Base-by-base conservation (phyloP, 257 asterid species). In the Solanum corneliomulleri region DNA sequence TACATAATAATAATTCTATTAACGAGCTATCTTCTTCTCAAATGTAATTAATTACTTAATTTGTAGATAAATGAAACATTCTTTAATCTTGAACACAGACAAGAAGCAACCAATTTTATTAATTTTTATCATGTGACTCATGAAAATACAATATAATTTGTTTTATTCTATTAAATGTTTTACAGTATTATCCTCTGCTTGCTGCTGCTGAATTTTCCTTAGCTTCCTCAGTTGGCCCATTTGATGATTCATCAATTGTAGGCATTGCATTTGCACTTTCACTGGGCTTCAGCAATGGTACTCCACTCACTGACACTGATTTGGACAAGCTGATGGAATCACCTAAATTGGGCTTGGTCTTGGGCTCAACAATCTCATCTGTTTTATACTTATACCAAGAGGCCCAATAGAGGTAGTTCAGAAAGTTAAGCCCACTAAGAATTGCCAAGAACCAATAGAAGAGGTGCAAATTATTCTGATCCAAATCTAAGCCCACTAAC, bases 401-500 rank as follows among this genome's bases (percentile, higher is more conserved):
- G 27, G 98, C 95, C 94, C 98, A 96, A 11, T 64, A 95, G 0
- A 96, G 88, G 42, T 94, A 96, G 83, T 93, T 93, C n/a, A 92
- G 74, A 86, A 96, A 95, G 47, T 96, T 96, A 4, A 95, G 88
- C 6, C 87, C 85, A 37, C 98, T 95, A 85, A 96, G 92, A 35
- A 93, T 84, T 0, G 98, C 98, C 95, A 96, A 89, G 87, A 95
- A 95, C 99, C 98, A 96, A 64, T 90, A 95, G 87, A 95, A 96
- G 25, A 88, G 71, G 33, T 93, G 42, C 95, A 96, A 90, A 11
- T 91, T 88, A 82, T 91, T 94, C 86, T 39, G 80, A 62, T 96
- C 94, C 91, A 96, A 80, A 39, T 90, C 91, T 82, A 85, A 87
- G 15, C 96, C 99, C 11, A 92, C 88, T 82, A 96, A 35, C 98